Percentiles rank a stretch among this genome's conserved stretches.
phyloP scores from a whole-genome alignment of 2,329 filamentous ascomycete species.

The Aureobasidium uvarum region DNA sequence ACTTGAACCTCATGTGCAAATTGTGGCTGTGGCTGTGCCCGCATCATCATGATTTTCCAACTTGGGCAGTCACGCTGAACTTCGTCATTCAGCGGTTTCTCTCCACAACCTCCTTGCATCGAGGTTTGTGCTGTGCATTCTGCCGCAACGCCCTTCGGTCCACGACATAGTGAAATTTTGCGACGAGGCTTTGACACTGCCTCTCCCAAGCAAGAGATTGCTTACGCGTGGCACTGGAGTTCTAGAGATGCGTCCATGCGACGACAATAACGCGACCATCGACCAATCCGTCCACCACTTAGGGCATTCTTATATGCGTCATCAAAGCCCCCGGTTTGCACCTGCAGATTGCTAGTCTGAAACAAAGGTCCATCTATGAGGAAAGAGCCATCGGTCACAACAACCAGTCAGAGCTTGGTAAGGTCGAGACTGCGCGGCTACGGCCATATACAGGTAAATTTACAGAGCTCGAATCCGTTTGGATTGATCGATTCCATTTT shows the following conservation, averaged over 20 bases:
- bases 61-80: background rate
- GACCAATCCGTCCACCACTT: constrained; percentile 4
- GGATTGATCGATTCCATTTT: background rate
- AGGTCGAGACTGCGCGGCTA: background rate
- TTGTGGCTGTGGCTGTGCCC: background rate
- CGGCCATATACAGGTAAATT: background rate
- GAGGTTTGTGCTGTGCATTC: background rate
- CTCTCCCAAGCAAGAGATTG: background rate
- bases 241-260: background rate
- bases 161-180: background rate
- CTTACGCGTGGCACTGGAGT: background rate
- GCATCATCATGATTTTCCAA: background rate
- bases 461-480: background rate
- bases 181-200: background rate
- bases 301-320: background rate
- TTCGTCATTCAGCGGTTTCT: background rate
- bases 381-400: background rate
- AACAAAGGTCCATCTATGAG: background rate
- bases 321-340: no score
- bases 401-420: background rate
- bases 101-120: background rate
- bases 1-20: background rate
- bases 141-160: background rate
- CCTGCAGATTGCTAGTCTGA: background rate
- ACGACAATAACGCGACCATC: background rate